Evolutionary conservation across 768 basidiomycete species (phyloP).

Genomic region (Boletus rex-veris): DNA sequence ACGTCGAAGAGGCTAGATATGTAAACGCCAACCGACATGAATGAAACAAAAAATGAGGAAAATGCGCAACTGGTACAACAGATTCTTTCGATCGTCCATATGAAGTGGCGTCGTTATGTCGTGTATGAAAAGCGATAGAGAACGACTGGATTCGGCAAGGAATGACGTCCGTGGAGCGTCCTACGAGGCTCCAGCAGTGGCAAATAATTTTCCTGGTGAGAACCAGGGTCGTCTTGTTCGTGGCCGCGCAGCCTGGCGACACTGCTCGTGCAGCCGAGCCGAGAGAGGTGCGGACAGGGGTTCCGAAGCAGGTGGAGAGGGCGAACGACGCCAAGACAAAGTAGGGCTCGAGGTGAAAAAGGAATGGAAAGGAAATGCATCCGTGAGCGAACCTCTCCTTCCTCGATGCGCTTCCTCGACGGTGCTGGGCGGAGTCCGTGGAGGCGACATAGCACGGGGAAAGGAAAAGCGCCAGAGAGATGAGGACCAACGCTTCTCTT

Average conservation of each 20-base stretch:
- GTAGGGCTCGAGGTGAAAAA: conserved; percentile 32
- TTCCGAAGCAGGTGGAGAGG: conserved; percentile 41
- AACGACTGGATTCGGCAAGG: conserved; percentile 4
- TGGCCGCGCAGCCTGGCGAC: conserved; percentile 33
- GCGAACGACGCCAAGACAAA: conserved; percentile 33
- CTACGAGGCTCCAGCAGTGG: conserved; percentile 39
- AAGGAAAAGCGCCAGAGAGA: conserved; percentile 36
- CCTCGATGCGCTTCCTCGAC: conserved; percentile 26
- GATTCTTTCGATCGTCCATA: conserved; percentile 20
- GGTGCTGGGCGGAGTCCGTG: conserved; percentile 22
- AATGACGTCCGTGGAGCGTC: conserved; percentile 1
- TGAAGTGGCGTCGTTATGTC: conserved; percentile 7
- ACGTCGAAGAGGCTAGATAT: conserved; percentile 30
- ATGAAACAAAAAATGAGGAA: conserved; percentile 9
- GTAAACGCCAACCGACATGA: conserved; percentile 18
- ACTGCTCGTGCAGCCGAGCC: conserved; percentile 32
- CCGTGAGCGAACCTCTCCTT: conserved; percentile 31
- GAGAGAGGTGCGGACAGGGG: conserved; percentile 26
- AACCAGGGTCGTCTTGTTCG: conserved; percentile 53
- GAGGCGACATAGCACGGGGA: conserved; percentile 29
- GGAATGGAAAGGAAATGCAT: conserved; percentile 47
- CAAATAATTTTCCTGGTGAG: conserved; percentile 49
- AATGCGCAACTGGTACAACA: conserved; percentile 19
- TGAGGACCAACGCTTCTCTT: conserved; percentile 33
- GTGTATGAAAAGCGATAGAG: neutral